A percentile compares a stretch with the other conserved stretches of the same genome.
These are phyloP conservation scores for Yamadazyma mexicana DNA, from an alignment of 1,139 yeast genomes.

Conservation along the genomic window DNA sequence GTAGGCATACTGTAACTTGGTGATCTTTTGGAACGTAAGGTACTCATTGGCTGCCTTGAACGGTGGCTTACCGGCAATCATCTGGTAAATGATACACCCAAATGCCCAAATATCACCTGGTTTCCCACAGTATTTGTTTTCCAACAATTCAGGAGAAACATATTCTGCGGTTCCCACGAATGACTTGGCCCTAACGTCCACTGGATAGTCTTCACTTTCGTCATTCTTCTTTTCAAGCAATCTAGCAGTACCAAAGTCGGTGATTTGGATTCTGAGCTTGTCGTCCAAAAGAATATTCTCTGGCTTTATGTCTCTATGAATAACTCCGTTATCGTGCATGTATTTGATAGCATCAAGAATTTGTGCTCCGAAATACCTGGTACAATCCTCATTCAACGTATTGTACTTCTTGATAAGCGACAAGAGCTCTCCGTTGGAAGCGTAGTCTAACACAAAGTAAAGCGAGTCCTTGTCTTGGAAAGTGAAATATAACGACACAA, in stretches of 20 bases:
- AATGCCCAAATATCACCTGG: slow-evolving; percentile 82
- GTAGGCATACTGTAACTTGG: slow-evolving; percentile 65
- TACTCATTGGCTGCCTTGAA: slow-evolving; percentile 78
- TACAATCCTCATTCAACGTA: slow-evolving; percentile 73
- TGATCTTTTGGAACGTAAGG: slow-evolving; percentile 55
- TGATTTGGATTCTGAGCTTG: slow-evolving; percentile 66
- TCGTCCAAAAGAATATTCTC: slow-evolving; percentile 70
- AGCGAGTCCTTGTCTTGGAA: slow-evolving; percentile 88
- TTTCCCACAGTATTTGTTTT: slow-evolving; percentile 68
- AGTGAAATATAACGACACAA: slow-evolving; percentile 85
- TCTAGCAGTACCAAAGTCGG: slow-evolving; percentile 82
- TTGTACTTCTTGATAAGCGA: slow-evolving; percentile 76
- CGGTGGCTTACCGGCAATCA: slow-evolving; percentile 77
- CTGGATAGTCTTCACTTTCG: slow-evolving; percentile 40
- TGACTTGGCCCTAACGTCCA: slow-evolving; percentile 59
- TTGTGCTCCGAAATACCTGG: slow-evolving; percentile 69
- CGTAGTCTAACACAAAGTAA: slow-evolving; percentile 90
- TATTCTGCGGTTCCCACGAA: slow-evolving; percentile 87
- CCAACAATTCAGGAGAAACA: slow-evolving; percentile 74
- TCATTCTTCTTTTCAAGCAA: slow-evolving; percentile 48
- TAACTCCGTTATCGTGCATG: slow-evolving; percentile 74
- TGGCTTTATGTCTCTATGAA: slow-evolving; percentile 80
- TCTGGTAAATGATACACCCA: slow-evolving; percentile 76
- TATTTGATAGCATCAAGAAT: slow-evolving; percentile 63
- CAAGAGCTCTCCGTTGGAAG: slow-evolving; percentile 88